phyloP scores from a whole-genome alignment of 371 early-diverging fungal species.

The Zychaea mexicana region DNA sequence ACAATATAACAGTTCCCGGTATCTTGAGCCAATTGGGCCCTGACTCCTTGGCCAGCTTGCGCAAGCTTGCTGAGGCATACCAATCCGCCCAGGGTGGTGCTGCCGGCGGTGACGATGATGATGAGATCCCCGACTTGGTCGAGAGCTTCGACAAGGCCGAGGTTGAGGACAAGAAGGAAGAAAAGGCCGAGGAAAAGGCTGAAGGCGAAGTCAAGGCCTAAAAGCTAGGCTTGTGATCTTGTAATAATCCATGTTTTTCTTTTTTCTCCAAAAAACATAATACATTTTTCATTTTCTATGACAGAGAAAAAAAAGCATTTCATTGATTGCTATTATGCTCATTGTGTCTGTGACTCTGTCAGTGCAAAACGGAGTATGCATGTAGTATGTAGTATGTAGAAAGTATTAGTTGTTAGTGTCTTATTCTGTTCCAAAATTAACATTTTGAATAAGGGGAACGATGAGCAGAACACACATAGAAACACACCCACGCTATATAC shows the following conservation, averaged over 20 bases:
- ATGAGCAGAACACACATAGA: too few species aligned
- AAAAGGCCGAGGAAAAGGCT: conserved; percentile 20
- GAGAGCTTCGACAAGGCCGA: conserved; percentile 63
- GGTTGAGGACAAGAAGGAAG: conserved; percentile 44
- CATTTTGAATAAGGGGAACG: too few species aligned
- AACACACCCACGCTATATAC: background rate
- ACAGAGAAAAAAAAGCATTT: too few species aligned
- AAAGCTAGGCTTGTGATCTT: background rate
- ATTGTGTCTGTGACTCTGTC: too few species aligned
- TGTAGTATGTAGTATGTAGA: too few species aligned
- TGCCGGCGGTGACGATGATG: conserved; percentile 57
- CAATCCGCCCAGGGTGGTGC: conserved; percentile 64
- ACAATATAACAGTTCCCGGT: conserved; percentile 68
- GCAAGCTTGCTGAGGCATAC: conserved; percentile 87
- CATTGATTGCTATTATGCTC: too few species aligned
- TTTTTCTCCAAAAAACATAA: conserved; percentile 1
- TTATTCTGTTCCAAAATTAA: too few species aligned
- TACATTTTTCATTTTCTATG: too few species aligned
- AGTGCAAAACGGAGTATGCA: too few species aligned
- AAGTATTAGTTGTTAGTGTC: too few species aligned
- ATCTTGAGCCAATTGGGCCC: conserved; percentile 96
- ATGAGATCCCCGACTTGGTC: conserved; percentile 81
- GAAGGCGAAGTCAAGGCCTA: conserved; percentile 15
- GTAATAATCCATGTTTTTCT: too few species aligned
- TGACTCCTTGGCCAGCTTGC: conserved; percentile 88